A percentile compares a stretch with the other conserved stretches of the same genome.
These are phyloP conservation scores for Ampelomyces quisqualis DNA, from an alignment of 2,329 filamentous ascomycete genomes.

Conservation along the genomic window DNA sequence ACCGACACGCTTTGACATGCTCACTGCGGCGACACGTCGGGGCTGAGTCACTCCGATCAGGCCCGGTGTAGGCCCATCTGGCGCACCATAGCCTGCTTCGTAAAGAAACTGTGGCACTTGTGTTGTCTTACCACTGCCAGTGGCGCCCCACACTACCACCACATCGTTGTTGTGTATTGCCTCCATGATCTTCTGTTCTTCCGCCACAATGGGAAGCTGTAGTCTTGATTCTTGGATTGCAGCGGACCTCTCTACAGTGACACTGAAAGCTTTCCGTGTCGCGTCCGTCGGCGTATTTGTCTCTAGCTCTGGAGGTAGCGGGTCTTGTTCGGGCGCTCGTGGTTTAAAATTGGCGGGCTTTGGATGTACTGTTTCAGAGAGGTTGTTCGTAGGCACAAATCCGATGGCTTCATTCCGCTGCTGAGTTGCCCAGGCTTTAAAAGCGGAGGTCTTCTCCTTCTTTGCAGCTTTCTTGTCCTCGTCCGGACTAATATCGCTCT, in stretches of 20 bases:
- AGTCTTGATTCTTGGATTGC: conserved; percentile 78
- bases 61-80: conserved; percentile 75
- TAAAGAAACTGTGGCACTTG: conserved; percentile 96
- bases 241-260: conserved; percentile 67
- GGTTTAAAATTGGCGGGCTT: conserved; percentile 67
- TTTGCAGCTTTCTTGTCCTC: conserved; percentile 43
- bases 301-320: conserved; percentile 66
- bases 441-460: conserved; percentile 63
- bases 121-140: conserved; percentile 96
- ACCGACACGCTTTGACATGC: conserved; percentile 89
- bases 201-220: conserved; percentile 83
- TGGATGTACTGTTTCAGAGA: conserved; percentile 33
- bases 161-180: conserved; percentile 89
- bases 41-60: conserved; percentile 96
- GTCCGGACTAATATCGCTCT: conserved; percentile 35
- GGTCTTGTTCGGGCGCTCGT: conserved; percentile 68
- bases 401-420: conserved; percentile 83
- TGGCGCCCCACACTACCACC: conserved; percentile 90
- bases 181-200: conserved; percentile 98
- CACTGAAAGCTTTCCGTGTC: conserved; percentile 72
- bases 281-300: conserved; percentile 57
- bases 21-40: conserved; percentile 89
- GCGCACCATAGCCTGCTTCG: conserved; percentile 85
- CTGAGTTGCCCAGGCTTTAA: conserved; percentile 90
- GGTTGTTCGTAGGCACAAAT: conserved; percentile 54